Evolutionary conservation across 208 protist genomes (phyloP), one percentile per base, ranked within the genome.

Genomic region (Acanthamoeba triangularis): DNA sequence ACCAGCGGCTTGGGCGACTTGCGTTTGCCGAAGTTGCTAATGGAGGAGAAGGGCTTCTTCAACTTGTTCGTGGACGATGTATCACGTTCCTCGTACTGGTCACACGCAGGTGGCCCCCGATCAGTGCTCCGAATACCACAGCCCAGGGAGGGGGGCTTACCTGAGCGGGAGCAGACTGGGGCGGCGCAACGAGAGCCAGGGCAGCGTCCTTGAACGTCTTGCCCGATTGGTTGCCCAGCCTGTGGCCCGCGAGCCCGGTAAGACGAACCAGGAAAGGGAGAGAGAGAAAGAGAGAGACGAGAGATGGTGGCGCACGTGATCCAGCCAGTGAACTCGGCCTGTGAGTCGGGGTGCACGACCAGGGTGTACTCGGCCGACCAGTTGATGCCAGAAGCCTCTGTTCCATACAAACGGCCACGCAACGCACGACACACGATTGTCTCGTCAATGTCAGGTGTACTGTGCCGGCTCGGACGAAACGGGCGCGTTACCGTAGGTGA

Each of bases 331-430:
- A 88, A 88, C 30, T 88, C 49, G 80, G 80, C 80, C 28, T 28
- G 18, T 11, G 49, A 63, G 80, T 54, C n/a, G 30, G 41, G 28
- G 18, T 16, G 44, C 49, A 88, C 49, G 30, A 88, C 80, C 23
- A 88, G n/a, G 4, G 80, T 63, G 49, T 88, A 88, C 80, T 88
- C 80, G 33, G 80, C 80, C 11, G 80, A 63, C 80, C 80, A 88
- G 47, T 54, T 88, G 80, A 88, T 88, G 49, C 80, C 80, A 3
- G 80, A 33, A 2, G 80, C 80, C 80, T 88, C 80, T 88, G 72
- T 52, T 47, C 41, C 41, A 47, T 47, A 2, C 41, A 47, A 47
- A 11, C 41, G 5, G 8, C 11, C 41, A 47, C 41, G 8, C 41
- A 47, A 47, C 41, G 41, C 41, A 47, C 5, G 41, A 47, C 41